Evolutionary conservation across 2,329 filamentous ascomycete species (phyloP), one percentile per base, ranked within the genome.

Genomic region (Stachybotrys chlorohalonatus): DNA sequence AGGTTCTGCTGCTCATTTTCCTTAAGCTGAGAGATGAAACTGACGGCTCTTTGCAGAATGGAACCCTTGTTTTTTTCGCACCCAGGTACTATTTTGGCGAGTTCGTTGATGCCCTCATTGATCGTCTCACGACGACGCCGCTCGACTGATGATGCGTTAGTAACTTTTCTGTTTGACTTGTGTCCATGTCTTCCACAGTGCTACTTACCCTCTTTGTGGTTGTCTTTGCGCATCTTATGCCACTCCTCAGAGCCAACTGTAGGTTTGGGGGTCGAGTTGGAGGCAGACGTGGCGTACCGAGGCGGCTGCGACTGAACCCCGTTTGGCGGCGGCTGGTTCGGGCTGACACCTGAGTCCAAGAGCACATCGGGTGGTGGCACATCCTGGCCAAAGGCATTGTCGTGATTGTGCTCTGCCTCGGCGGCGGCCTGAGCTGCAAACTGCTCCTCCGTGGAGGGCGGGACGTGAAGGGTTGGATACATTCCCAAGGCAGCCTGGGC

Each of bases 41-140:
- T 86, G 9, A 96, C 93, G 0, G 94, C 91, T 39, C 93, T 89
- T 68, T 95, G 89, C 45, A 99, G 77, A 60, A 99, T 97, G 2
- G 91, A 95, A 1, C 94, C 94, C 73, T 99, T 99, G 77, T 99
- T 97, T 79, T 97, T 99, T 73, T 99, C 94, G 65, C 93, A 96
- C 13, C 91, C 91, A 0, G 94, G 94, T 0, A 99, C 94, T 61
- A 99, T 95, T 75, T 96, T 97, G 62, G 93, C 90, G 32, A 99
- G 83, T 71, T 97, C 94, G 66, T 96, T 97, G 63, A 99, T 99
- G 52, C 94, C 94, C 73, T 99, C 94, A 62, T 99, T 99, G 70
- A 99, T 99, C 0, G 94, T 96, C 73, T 99, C 94, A 59, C 94
- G 89, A 49, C 94, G 90, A 56, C 94, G 90, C 57, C 94, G 90